phyloP scores from a whole-genome alignment of 805 yeast species.

The Schizosaccharomyces lindneri region DNA sequence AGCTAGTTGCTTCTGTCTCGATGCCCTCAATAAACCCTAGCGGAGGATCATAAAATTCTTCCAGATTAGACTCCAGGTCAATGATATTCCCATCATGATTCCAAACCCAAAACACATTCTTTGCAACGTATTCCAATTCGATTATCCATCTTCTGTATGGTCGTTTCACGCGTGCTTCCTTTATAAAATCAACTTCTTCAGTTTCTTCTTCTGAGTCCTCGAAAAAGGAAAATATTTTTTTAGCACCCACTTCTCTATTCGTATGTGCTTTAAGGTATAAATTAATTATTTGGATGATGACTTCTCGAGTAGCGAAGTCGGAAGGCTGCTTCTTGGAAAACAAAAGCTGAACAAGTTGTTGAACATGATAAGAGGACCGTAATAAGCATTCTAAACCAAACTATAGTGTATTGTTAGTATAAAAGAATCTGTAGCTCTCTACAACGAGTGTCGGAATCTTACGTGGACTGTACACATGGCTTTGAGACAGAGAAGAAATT shows the following conservation, averaged over 20 bases:
- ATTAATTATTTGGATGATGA: not conserved
- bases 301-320: not conserved
- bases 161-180: not conserved
- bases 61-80: not conserved
- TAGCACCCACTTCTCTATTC: not conserved
- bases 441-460: not conserved
- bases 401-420: not conserved
- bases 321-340: not conserved
- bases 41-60: not conserved
- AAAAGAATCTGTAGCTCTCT: too few species aligned
- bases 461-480: not conserved
- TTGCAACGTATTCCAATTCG: not conserved
- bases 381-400: not conserved
- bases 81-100: not conserved
- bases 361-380: not conserved
- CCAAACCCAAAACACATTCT: not conserved
- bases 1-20: not conserved
- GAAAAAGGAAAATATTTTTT: not conserved
- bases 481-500: not conserved
- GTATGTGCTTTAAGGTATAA: not conserved
- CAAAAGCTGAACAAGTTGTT: not conserved
- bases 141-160: not conserved
- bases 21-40: not conserved
- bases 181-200: not conserved
- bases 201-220: not conserved